A percentile compares a stretch with the other conserved stretches of the same genome.
phyloP scores from a whole-genome alignment of 306 rosid genomes.

The Ormosia emarginata region DNA sequence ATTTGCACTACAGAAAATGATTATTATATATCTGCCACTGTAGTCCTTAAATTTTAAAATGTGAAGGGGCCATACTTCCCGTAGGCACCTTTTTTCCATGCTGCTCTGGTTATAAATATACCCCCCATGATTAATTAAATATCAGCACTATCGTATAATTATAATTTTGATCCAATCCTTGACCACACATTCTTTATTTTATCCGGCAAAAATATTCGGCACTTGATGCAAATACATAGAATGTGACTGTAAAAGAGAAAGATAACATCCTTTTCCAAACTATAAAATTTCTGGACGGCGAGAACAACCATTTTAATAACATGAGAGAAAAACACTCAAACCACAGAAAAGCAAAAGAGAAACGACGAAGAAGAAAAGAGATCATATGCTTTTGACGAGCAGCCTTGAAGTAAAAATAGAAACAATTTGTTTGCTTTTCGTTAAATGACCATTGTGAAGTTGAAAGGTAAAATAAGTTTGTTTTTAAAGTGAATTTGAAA shows the following conservation, averaged over 20 bases:
- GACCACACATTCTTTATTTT: not conserved
- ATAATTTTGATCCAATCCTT: not conserved
- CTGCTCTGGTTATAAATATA: not conserved
- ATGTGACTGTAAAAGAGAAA: slow-evolving; percentile 11
- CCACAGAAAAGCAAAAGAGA: not conserved
- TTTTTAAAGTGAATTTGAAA: not conserved
- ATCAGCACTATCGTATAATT: slow-evolving; percentile 9
- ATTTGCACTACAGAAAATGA: not conserved
- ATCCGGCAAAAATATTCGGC: not conserved
- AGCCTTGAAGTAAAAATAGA: not conserved
- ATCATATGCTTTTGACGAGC: not conserved
- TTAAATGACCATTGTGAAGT: not conserved
- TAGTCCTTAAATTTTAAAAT: not conserved
- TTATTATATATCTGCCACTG: not conserved
- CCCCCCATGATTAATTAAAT: not conserved
- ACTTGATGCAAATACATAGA: not conserved
- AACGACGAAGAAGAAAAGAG: not conserved
- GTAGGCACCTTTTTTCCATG: not conserved
- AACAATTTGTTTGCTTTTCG: not conserved
- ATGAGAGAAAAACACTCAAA: not conserved
- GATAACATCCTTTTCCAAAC: not conserved
- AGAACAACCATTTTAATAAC: not conserved
- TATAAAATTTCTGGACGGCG: not conserved
- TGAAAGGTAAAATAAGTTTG: no score
- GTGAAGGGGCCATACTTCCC: not conserved